Conservation (phyloP, 345 rosid species). For the Eucalyptus polybractea region DNA sequence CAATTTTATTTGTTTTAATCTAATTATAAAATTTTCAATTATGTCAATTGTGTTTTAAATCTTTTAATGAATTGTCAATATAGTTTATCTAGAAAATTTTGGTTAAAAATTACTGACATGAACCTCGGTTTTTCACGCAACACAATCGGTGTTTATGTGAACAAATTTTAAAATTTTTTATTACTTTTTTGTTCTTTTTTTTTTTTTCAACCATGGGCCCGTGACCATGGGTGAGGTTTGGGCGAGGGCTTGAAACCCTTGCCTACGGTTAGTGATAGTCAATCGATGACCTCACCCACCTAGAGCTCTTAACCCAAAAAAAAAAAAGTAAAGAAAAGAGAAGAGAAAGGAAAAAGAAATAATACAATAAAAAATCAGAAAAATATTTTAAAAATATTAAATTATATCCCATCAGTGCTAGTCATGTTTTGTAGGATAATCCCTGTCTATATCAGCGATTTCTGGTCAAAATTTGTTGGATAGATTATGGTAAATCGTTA, state of each 20-base stretch:
- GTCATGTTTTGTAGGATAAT: rapidly evolving
- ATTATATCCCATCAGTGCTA: rapidly evolving
- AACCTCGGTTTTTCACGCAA: rapidly evolving
- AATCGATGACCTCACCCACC: not conserved
- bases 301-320: too few species aligned
- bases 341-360: too few species aligned
- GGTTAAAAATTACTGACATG: rapidly evolving
- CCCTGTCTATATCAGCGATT: rapidly evolving
- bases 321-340: rapidly evolving
- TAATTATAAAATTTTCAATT: not conserved
- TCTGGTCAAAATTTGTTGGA: rapidly evolving
- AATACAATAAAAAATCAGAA: too few species aligned
- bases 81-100: too few species aligned
- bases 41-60: not conserved
- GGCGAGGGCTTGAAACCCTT: not conserved
- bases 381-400: too few species aligned
- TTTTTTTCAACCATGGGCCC: not conserved
- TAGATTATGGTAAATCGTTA: rapidly evolving
- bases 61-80: not conserved
- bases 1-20: not conserved
- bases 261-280: rapidly evolving
- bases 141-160: rapidly evolving
- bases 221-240: rapidly evolving
- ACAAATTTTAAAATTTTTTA: too few species aligned
- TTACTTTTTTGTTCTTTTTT: too few species aligned